Evolutionary conservation across 306 rosid species (phyloP).

Genomic region (Senna tora): DNA sequence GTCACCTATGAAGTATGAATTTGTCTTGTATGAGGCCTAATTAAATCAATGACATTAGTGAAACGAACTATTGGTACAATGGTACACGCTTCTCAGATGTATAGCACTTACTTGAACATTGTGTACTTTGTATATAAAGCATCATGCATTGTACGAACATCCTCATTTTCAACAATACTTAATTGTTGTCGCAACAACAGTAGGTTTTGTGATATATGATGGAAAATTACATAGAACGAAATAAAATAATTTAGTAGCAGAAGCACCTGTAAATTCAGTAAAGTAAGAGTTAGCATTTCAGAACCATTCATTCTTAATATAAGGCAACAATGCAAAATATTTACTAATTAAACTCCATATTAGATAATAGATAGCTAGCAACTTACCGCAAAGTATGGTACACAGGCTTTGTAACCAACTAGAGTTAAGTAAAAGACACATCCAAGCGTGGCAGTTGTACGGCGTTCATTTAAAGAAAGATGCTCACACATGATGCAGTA

Average conservation of each 20-base stretch:
- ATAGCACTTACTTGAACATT: conserved; percentile 79
- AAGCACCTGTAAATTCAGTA: conserved; percentile 65
- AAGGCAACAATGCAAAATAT: conserved; percentile 4
- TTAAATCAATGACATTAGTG: not conserved
- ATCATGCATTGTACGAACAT: conserved; percentile 76
- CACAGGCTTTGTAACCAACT: conserved; percentile 89
- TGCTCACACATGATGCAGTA: conserved; percentile 95
- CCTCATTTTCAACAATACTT: conserved; percentile 70
- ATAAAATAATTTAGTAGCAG: conserved; percentile 74
- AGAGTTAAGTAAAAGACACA: conserved; percentile 93
- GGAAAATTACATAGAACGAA: conserved; percentile 85
- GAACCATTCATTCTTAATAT: conserved; percentile 4
- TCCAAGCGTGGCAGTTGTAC: conserved; percentile 87
- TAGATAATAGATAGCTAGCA: conserved; percentile 21
- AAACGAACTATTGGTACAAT: conserved; percentile 14
- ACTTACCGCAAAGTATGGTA: conserved; percentile 89
- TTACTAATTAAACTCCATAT: conserved; percentile 20
- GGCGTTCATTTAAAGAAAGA: conserved; percentile 81
- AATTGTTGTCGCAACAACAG: conserved; percentile 72
- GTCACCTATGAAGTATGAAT: conserved; percentile 27
- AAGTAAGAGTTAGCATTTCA: conserved; percentile 39
- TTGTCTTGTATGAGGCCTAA: conserved; percentile 6
- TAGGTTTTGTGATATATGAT: conserved; percentile 84
- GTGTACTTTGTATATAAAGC: conserved; percentile 81
- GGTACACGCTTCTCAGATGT: conserved; percentile 8